Percentiles rank a stretch among this genome's conserved stretches.
Conservation (phyloP, 164 flowering plant species). For the Tetrastigma voinierianum region DNA sequence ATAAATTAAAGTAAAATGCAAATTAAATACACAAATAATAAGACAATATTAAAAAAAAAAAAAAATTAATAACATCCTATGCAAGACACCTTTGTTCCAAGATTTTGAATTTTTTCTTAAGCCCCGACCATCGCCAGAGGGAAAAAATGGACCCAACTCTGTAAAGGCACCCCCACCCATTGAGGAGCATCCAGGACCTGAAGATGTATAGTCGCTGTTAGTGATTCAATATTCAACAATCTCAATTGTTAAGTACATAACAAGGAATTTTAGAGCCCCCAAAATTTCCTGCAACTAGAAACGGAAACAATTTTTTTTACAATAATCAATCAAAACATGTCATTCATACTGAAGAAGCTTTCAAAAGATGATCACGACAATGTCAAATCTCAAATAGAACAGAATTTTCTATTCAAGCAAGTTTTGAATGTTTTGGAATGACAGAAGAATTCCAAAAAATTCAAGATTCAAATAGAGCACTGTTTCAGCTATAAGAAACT, state of each 20-base stretch:
- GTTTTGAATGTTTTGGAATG: too few species aligned
- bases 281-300: not conserved
- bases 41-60: not conserved
- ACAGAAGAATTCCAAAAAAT: too few species aligned
- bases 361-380: too few species aligned
- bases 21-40: not conserved
- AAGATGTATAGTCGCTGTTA: constrained; percentile 5
- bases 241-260: not conserved
- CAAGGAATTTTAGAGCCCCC: not conserved
- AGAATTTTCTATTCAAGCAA: too few species aligned
- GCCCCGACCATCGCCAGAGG: constrained; percentile 88
- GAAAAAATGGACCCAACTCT: constrained; percentile 95
- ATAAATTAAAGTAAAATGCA: not conserved
- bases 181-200: constrained; percentile 99
- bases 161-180: constrained; percentile 98
- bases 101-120: constrained; percentile 69
- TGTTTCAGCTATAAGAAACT: too few species aligned
- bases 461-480: too few species aligned
- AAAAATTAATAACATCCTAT: not conserved
- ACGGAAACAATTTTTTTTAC: not conserved
- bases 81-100: constrained; percentile 80
- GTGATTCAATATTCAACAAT: not conserved
- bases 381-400: too few species aligned
- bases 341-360: not conserved
- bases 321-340: not conserved